Conservation (phyloP, 2,329 filamentous ascomycete species). For the Hypoxylon sp. region DNA sequence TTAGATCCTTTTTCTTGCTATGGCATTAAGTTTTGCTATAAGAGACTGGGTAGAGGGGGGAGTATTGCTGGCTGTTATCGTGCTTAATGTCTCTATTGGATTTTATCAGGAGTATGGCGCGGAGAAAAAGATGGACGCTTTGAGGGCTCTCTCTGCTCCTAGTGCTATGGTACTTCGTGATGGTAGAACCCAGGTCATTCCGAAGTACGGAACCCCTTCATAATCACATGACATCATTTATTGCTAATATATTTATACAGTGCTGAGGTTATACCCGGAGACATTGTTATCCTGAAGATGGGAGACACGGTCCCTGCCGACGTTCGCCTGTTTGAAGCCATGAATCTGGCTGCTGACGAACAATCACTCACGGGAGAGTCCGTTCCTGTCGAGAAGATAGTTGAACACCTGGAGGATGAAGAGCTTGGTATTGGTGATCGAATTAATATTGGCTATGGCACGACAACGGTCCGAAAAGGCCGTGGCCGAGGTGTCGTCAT, state of each 20-base stretch:
- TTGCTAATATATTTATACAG: slow-evolving; percentile 50
- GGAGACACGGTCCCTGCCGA: slow-evolving; percentile 82
- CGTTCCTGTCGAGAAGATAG: slow-evolving; percentile 75
- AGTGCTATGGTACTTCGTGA: slow-evolving; percentile 71
- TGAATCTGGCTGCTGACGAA: slow-evolving; percentile 85
- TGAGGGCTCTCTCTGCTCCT: slow-evolving; percentile 71
- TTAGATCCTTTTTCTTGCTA: slow-evolving; percentile 81
- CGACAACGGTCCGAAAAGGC: slow-evolving; percentile 78
- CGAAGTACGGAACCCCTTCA: slow-evolving; percentile 61
- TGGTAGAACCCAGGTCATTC: slow-evolving; percentile 67
- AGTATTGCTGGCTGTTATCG: slow-evolving; percentile 74
- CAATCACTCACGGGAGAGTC: slow-evolving; percentile 82
- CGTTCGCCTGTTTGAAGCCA: slow-evolving; percentile 74
- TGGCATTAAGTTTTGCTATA: slow-evolving; percentile 77
- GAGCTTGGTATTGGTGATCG: slow-evolving; percentile 77
- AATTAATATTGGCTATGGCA: slow-evolving; percentile 80
- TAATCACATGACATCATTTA: not conserved
- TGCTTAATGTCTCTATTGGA: slow-evolving; percentile 76
- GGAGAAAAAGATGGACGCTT: slow-evolving; percentile 75
- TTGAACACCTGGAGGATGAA: slow-evolving; percentile 64
- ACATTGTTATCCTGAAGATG: slow-evolving; percentile 74
- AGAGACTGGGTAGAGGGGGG: slow-evolving; percentile 75
- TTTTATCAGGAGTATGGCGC: slow-evolving; percentile 74
- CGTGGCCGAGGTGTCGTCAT: slow-evolving; percentile 79
- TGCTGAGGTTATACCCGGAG: slow-evolving; percentile 76